Conservation (phyloP, 306 rosid species). For the Sophora flavescens region DNA sequence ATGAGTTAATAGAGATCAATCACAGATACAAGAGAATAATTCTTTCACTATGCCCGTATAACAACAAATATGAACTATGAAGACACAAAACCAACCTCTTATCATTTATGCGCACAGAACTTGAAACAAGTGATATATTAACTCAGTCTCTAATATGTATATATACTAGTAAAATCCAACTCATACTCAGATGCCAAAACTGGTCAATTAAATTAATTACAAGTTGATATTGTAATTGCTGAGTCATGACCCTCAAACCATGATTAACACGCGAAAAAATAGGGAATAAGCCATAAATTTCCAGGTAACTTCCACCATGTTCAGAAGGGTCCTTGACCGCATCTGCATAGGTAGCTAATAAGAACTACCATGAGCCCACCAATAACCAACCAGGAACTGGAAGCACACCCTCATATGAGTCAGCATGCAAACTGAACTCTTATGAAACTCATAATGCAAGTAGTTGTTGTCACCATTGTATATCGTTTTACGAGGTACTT, state of each 20-base stretch:
- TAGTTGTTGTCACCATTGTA: neutral
- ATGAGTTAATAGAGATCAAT: conserved; percentile 21
- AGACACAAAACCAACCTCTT: conserved; percentile 32
- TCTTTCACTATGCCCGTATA: conserved; percentile 1
- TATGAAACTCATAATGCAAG: neutral
- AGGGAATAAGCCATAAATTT: conserved; percentile 19
- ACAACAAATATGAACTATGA: conserved; percentile 33
- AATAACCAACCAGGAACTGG: conserved; percentile 19
- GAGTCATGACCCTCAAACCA: conserved; percentile 25
- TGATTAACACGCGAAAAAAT: conserved; percentile 20
- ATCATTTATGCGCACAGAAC: conserved; percentile 24
- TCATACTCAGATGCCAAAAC: conserved; percentile 21
- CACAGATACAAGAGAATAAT: conserved; percentile 15
- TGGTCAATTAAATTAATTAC: conserved; percentile 35
- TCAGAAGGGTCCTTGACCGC: conserved; percentile 26
- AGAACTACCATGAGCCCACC: neutral
- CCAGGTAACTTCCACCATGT: conserved; percentile 5
- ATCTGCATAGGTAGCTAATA: conserved; percentile 15
- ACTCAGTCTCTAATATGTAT: conserved; percentile 24
- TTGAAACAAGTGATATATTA: neutral
- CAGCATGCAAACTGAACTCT: conserved; percentile 13
- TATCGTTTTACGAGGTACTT: neutral
- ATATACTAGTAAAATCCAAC: conserved; percentile 3
- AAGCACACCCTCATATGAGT: conserved; percentile 19
- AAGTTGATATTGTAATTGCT: conserved; percentile 20